Evolutionary conservation across 2,329 filamentous ascomycete genomes (phyloP), one percentile per base, ranked within the genome.

Genomic region (Blastomyces parvus): DNA sequence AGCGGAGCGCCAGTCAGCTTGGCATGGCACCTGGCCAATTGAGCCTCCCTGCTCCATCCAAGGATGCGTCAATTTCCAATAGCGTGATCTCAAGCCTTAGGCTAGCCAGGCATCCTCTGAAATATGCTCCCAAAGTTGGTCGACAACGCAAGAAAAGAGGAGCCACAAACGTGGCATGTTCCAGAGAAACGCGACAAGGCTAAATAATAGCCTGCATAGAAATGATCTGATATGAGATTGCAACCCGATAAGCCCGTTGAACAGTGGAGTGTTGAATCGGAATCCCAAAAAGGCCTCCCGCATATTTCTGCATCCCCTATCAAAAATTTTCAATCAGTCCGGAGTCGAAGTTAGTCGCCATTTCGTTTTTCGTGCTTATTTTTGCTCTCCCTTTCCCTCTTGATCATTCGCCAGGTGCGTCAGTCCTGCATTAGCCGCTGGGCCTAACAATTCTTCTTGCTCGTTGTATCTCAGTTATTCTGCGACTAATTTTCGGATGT

Each of bases 131-230:
- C 33, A 36, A 36, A 11, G 33, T 5, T 36, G 33, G 33, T n/a
- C n/a, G n/a, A n/a, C 22, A 3, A 22, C 22, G 11, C 9, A 25
- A 25, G 22, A n/a, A 25, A 25, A 14, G 19, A 27, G 46, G n/a
- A 27, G 46, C 48, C 48, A 22, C 48, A 50, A 50, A 50, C 48
- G 46, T 50, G 46, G 46, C 46, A 50, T 50, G 46, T 50, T 50
- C 22, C 22, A 50, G 22, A 27, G 22, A 50, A 25, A 50, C 25
- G 9, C 3, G 46, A 50, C 48, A 50, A 7, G 13, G 44, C 44
- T 48, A 48, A 11, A 44, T 22, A 8, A 17, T 7, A 8, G n/a
- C n/a, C n/a, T 48, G 44, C 44, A 48, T 22, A 9, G 22, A 22
- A 48, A 11, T n/a, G 7, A 48, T 22, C 19, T n/a, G 7, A 48